Evolutionary conservation across 2,329 filamentous ascomycete genomes (phyloP).

Genomic region (Xylaria sp.): DNA sequence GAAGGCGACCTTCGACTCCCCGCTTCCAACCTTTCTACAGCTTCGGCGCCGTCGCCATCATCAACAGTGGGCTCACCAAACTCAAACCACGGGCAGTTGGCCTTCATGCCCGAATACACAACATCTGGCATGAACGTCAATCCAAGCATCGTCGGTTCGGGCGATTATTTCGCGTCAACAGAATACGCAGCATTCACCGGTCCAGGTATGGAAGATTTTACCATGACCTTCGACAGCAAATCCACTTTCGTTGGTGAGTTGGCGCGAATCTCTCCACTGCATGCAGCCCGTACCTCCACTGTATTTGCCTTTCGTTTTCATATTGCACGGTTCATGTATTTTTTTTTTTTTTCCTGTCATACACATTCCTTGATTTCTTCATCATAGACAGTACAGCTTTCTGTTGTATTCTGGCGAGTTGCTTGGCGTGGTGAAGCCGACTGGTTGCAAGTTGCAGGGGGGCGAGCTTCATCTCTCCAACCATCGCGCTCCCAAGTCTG

Average conservation of each 20-base stretch:
- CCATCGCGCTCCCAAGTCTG: constrained; percentile 16
- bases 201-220: constrained; percentile 62
- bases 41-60: constrained; percentile 71
- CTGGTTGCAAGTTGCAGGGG: constrained; percentile 33
- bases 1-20: constrained; percentile 63
- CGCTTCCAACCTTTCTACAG: constrained; percentile 69
- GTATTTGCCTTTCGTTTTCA: not conserved
- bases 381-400: not conserved
- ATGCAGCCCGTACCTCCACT: constrained; percentile 7
- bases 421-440: constrained; percentile 21
- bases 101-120: constrained; percentile 68
- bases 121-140: constrained; percentile 67
- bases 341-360: not conserved
- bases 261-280: constrained; percentile 50
- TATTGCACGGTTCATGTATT: too few species aligned
- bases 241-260: constrained; percentile 68
- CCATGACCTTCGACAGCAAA: constrained; percentile 62
- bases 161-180: constrained; percentile 62
- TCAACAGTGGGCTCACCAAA: constrained; percentile 76
- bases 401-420: constrained; percentile 4
- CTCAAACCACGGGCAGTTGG: constrained; percentile 68
- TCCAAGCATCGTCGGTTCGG: constrained; percentile 71
- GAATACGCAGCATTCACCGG: constrained; percentile 66
- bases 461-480: constrained; percentile 13
- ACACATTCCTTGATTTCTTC: not conserved